Evolutionary conservation across 805 yeast species (phyloP).

Genomic region (Hanseniaspora thailandica): DNA sequence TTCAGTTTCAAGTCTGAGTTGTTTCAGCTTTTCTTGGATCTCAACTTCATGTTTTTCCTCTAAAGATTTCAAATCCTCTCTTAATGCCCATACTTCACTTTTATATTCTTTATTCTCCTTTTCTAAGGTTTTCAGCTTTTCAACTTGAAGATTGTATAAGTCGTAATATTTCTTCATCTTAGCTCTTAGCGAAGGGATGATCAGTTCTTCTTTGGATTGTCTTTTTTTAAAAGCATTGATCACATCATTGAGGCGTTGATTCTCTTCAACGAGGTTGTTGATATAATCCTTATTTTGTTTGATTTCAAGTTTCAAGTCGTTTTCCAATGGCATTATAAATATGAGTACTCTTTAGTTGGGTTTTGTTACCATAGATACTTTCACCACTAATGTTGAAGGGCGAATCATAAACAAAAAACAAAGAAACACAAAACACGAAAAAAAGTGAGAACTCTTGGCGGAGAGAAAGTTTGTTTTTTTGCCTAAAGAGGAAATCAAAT

Average conservation of each 20-base stretch:
- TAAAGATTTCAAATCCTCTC: background rate
- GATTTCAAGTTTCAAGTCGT: constrained; percentile 2
- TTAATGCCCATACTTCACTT: background rate
- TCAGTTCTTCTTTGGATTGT: background rate
- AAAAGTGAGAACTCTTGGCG: no score
- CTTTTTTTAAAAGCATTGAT: background rate
- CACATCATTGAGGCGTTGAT: background rate
- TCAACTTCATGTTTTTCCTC: background rate
- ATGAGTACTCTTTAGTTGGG: no score
- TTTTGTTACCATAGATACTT: no score
- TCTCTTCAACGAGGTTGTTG: background rate
- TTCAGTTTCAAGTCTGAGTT: background rate
- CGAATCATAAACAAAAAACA: no score
- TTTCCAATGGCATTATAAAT: constrained; percentile 10
- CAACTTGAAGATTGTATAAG: background rate
- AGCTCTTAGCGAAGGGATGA: background rate
- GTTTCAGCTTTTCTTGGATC: background rate
- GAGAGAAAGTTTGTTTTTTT: no score
- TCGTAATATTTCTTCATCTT: constrained; percentile 7
- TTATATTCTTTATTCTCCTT: background rate
- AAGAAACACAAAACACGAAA: no score
- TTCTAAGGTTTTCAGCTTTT: background rate
- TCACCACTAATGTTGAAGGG: no score
- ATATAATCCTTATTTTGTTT: constrained; percentile 6
- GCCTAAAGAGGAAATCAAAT: no score